These are phyloP conservation scores for Sporopachydermia quercuum DNA, from an alignment of 805 yeast species.

Conservation along the genomic window DNA sequence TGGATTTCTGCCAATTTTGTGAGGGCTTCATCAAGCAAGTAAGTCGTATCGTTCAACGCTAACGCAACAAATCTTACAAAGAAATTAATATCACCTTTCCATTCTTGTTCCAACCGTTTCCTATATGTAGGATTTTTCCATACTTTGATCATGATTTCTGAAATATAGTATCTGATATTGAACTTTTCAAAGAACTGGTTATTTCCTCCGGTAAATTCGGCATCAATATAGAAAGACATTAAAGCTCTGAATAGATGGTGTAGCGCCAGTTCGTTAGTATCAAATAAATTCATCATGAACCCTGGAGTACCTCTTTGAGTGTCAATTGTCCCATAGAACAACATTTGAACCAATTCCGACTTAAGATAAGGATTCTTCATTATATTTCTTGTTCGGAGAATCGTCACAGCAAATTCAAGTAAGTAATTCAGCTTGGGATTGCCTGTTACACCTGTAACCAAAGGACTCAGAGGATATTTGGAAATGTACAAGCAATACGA, in stretches of 20 bases:
- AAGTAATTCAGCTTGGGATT: slow-evolving; percentile 39
- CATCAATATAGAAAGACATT: slow-evolving; percentile 82
- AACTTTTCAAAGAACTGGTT: slow-evolving; percentile 94
- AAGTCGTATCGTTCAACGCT: slow-evolving; percentile 89
- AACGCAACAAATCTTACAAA: slow-evolving; percentile 88
- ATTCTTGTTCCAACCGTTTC: slow-evolving; percentile 51
- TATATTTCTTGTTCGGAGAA: slow-evolving; percentile 72
- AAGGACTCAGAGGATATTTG: slow-evolving; percentile 39
- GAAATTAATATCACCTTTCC: slow-evolving; percentile 59
- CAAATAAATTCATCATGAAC: slow-evolving; percentile 52
- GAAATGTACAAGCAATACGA: slow-evolving; percentile 53
- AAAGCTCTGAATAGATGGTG: slow-evolving; percentile 66
- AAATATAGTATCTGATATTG: slow-evolving; percentile 76
- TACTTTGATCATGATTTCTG: slow-evolving; percentile 65
- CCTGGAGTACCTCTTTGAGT: slow-evolving; percentile 47
- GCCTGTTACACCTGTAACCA: slow-evolving; percentile 23
- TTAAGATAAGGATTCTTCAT: slow-evolving; percentile 90
- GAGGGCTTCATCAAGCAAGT: slow-evolving; percentile 78
- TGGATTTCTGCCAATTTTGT: slow-evolving; percentile 69
- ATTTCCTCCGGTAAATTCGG: slow-evolving; percentile 90
- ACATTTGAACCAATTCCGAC: slow-evolving; percentile 64
- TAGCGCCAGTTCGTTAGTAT: slow-evolving; percentile 43
- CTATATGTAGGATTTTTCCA: slow-evolving; percentile 67
- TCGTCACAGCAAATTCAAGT: slow-evolving; percentile 56
- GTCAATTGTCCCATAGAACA: slow-evolving; percentile 43